Percentiles rank a stretch among this genome's conserved stretches.
Conservation (phyloP, 2,329 filamentous ascomycete species). For the Phaeophleospora eucalypticola region DNA sequence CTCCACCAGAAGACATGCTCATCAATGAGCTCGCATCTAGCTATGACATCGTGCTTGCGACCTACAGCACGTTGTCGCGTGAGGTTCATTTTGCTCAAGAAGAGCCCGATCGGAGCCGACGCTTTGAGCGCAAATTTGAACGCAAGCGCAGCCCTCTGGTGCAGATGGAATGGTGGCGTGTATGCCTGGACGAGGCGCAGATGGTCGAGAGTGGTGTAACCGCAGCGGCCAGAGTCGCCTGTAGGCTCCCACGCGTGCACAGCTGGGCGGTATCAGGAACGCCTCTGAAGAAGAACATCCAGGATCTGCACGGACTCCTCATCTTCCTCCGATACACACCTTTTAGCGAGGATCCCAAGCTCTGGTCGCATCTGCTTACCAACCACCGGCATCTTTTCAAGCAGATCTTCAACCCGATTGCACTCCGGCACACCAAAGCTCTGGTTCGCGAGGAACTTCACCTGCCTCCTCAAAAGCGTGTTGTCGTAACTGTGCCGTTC, state of each 20-base stretch:
- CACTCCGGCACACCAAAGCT: conserved; percentile 82
- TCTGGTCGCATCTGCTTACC: conserved; percentile 65
- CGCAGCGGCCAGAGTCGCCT: conserved; percentile 75
- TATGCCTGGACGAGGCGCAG: conserved; percentile 72
- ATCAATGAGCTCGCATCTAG: conserved; percentile 44
- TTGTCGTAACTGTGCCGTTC: conserved; percentile 85
- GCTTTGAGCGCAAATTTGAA: conserved; percentile 42
- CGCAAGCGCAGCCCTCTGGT: conserved; percentile 75
- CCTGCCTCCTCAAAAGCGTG: conserved; percentile 77
- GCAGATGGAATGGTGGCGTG: conserved; percentile 81
- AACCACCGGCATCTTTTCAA: conserved; percentile 62
- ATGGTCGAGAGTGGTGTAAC: conserved; percentile 90
- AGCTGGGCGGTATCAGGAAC: conserved; percentile 93
- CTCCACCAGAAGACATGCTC: conserved; percentile 35
- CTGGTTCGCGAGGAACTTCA: conserved; percentile 72
- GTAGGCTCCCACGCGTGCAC: conserved; percentile 74
- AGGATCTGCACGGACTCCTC: conserved; percentile 75
- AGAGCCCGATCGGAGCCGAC: conserved; percentile 67
- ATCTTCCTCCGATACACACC: conserved; percentile 77
- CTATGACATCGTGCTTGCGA: conserved; percentile 58
- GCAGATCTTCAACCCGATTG: conserved; percentile 65
- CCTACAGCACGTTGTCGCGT: conserved; percentile 65
- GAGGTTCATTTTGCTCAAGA: conserved; percentile 75
- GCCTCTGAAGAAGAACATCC: conserved; percentile 73
- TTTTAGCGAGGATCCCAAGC: conserved; percentile 58